Conservation (phyloP, 192 early-diverging fungal genomes). For the Pecoramyces ruminantium region DNA sequence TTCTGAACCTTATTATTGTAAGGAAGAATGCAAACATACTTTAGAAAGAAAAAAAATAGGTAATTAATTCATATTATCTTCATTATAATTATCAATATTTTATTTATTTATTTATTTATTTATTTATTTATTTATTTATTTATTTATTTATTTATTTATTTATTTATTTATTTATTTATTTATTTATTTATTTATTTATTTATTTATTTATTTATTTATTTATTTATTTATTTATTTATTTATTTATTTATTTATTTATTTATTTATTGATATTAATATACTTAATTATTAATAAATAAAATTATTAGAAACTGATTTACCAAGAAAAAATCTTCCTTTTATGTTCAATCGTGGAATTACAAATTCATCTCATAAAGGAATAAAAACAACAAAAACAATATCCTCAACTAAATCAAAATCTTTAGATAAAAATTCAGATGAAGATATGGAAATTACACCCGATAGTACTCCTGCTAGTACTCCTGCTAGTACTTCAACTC, state of each 20-base stretch:
- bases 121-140: too few relatives aligned
- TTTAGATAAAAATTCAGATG: not conserved
- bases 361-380: not conserved
- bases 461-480: not conserved
- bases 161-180: too few relatives aligned
- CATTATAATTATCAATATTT: constrained; percentile 4
- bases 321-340: not conserved
- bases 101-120: constrained; percentile 14
- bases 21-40: not conserved
- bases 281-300: too few relatives aligned
- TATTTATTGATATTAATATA: too few relatives aligned
- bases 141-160: too few relatives aligned
- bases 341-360: not conserved
- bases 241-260: too few relatives aligned
- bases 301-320: not conserved
- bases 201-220: too few relatives aligned
- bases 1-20: not conserved
- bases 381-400: not conserved
- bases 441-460: not conserved
- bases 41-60: not conserved
- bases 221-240: too few relatives aligned
- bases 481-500: not conserved
- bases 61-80: not conserved
- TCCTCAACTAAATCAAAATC: too few relatives aligned
- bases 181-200: too few relatives aligned